Evolutionary conservation across 1,284 basidiomycete species (phyloP).

Genomic region (Papiliotrema laurentii): DNA sequence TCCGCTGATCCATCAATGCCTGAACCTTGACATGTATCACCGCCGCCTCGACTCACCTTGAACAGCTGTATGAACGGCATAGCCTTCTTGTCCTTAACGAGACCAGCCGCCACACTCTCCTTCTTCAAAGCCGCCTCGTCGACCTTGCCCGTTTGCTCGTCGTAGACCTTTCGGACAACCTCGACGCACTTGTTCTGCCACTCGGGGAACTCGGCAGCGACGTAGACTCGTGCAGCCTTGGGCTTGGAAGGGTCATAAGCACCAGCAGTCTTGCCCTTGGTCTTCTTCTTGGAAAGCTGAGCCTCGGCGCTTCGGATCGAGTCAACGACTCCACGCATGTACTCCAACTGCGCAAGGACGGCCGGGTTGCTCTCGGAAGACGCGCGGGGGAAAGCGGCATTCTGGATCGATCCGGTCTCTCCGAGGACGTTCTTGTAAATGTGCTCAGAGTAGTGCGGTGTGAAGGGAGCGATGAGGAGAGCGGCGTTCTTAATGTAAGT

Average conservation of each 20-base stretch:
- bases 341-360: conserved; percentile 67
- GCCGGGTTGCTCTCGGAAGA: conserved; percentile 51
- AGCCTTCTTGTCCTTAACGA: conserved; percentile 91
- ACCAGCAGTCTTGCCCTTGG: conserved; percentile 51
- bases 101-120: conserved; percentile 64
- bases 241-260: conserved; percentile 71
- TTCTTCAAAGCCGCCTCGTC: conserved; percentile 79
- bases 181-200: conserved; percentile 88
- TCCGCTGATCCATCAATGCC: conserved; percentile 52
- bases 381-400: conserved; percentile 57
- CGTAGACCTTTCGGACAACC: conserved; percentile 67
- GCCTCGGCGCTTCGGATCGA: conserved; percentile 86
- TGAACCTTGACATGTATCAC: not conserved
- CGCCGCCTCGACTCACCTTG: conserved; percentile 60
- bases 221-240: conserved; percentile 81
- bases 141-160: conserved; percentile 59
- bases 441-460: conserved; percentile 93
- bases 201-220: conserved; percentile 83
- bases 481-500: conserved; percentile 80
- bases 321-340: conserved; percentile 51
- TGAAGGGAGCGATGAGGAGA: conserved; percentile 79
- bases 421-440: conserved; percentile 76
- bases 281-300: conserved; percentile 61
- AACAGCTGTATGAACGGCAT: conserved; percentile 94
- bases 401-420: conserved; percentile 71